Evolutionary conservation across 1,139 yeast genomes (phyloP), one percentile per base, ranked within the genome.

Genomic region (Maudiozyma humilis): DNA sequence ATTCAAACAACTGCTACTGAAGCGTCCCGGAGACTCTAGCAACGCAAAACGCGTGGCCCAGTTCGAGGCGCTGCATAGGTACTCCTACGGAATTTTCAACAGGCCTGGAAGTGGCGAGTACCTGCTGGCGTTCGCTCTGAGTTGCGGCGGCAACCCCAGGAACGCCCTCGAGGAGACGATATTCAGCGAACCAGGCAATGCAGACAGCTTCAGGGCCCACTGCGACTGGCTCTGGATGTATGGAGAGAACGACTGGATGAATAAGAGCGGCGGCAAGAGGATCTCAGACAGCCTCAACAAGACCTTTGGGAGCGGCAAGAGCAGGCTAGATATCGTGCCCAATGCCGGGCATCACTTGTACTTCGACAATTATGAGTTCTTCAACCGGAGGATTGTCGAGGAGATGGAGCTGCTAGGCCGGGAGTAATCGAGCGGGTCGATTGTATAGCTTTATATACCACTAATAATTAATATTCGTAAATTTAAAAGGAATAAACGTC

Each of bases 181-280:
- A 5, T 70, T 74, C 35, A 64, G 69, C 30, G 25, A 41, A 15
- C 35, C 41, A 3, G 40, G 32, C 1, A 29, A 34, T 14, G 46
- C 48, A 13, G 42, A 48, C n/a, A 32, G 42, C n/a, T 27, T 25
- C 15, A 43, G 45, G 6, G 62, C 76, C 14, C 60, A 66, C 7
- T 77, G 81, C 54, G 73, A 78, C 43, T 66, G 79, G 47, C 52
- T 71, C 3, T 83, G 91, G 91, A 65, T 79, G 55, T 83, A 82
- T 52, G 93, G 93, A 1, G 75, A 74, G 47, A 76, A 77, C 41
- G 91, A 83, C 60, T 82, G 91, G 91, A 83, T 83, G 86, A 83
- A 81, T 56, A 59, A 62, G 23, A 54, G 63, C 19, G 87, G 86
- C 2, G 87, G 85, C 0, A 53, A 47, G 14, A 41, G 53, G 8